Conservation (phyloP, 2,329 filamentous ascomycete species). For the Ophiostoma sp. region DNA sequence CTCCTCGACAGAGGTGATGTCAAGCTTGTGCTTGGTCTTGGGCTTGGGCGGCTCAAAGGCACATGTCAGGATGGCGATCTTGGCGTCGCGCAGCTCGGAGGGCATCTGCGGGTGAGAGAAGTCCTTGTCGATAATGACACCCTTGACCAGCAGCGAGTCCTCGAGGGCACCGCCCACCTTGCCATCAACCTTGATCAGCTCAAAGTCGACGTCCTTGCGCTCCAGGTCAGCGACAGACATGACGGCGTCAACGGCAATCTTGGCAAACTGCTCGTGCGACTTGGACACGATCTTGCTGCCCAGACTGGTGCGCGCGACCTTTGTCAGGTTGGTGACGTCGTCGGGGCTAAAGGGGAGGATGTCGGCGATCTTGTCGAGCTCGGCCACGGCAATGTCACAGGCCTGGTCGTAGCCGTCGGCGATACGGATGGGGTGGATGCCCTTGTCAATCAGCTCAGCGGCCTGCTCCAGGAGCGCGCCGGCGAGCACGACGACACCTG, state of each 20-base stretch:
- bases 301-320: slow-evolving; percentile 91
- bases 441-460: slow-evolving; percentile 97
- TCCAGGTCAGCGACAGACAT: slow-evolving; percentile 94
- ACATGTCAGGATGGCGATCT: slow-evolving; percentile 95
- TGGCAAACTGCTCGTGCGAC: slow-evolving; percentile 94
- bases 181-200: slow-evolving; percentile 98
- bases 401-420: slow-evolving; percentile 97
- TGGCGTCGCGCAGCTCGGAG: slow-evolving; percentile 87
- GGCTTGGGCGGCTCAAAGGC: slow-evolving; percentile 98
- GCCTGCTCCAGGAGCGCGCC: slow-evolving; percentile 94
- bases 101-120: slow-evolving; percentile 99
- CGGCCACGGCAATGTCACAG: slow-evolving; percentile 89
- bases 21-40: slow-evolving; percentile 99
- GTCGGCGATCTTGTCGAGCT: slow-evolving; percentile 91
- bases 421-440: slow-evolving; percentile 97
- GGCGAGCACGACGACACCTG: slow-evolving; percentile 91
- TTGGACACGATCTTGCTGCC: slow-evolving; percentile 99
- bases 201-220: slow-evolving; percentile 95
- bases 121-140: slow-evolving; percentile 98
- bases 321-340: slow-evolving; percentile 78
- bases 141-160: slow-evolving; percentile 90
- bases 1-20: slow-evolving; percentile 94
- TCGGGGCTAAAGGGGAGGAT: slow-evolving; percentile 77
- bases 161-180: slow-evolving; percentile 94
- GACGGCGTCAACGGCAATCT: slow-evolving; percentile 95